Evolutionary conservation across 1,284 basidiomycete species (phyloP).

Genomic region (Trichosporon sp.): DNA sequence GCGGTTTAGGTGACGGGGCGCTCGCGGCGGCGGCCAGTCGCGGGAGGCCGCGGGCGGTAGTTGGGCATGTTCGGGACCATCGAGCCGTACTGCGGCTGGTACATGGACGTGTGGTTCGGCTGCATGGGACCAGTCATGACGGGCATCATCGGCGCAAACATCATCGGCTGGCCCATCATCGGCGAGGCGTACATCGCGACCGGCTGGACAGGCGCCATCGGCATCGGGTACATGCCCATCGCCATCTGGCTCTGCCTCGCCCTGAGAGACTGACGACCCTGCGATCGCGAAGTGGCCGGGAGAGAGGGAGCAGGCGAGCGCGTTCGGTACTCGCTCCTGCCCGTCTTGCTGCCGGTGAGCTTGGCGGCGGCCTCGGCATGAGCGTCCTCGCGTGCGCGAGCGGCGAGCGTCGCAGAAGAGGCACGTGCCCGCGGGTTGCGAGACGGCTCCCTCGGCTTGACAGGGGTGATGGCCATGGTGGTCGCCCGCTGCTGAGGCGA

Average conservation of each 20-base stretch:
- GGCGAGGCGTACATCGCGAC: conserved; percentile 2
- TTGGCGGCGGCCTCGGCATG: neutral
- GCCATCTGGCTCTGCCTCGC: neutral
- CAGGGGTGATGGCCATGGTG: neutral
- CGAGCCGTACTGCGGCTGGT: conserved; percentile 7
- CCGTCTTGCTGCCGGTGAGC: conserved; percentile 2
- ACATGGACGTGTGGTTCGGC: neutral
- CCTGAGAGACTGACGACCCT: conserved; percentile 12
- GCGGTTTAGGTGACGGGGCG: conserved; percentile 17
- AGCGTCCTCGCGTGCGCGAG: neutral
- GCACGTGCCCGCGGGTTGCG: neutral
- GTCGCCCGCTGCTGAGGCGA: conserved; percentile 5
- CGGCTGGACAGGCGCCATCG: neutral
- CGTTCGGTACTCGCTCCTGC: conserved; percentile 3
- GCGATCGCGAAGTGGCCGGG: conserved; percentile 10
- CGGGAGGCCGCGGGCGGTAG: conserved; percentile 11
- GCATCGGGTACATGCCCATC: conserved; percentile 9
- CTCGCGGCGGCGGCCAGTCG: conserved; percentile 18
- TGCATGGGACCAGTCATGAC: conserved; percentile 6
- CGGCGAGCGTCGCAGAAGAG: neutral
- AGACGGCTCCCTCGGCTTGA: neutral
- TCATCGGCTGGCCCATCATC: conserved; percentile 12
- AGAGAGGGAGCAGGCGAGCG: conserved; percentile 15
- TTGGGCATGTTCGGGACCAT: conserved; percentile 16
- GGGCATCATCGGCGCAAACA: conserved; percentile 10